Evolutionary conservation across 352 stramenopile species (phyloP).

Genomic region (Thalassiosira gravida): DNA sequence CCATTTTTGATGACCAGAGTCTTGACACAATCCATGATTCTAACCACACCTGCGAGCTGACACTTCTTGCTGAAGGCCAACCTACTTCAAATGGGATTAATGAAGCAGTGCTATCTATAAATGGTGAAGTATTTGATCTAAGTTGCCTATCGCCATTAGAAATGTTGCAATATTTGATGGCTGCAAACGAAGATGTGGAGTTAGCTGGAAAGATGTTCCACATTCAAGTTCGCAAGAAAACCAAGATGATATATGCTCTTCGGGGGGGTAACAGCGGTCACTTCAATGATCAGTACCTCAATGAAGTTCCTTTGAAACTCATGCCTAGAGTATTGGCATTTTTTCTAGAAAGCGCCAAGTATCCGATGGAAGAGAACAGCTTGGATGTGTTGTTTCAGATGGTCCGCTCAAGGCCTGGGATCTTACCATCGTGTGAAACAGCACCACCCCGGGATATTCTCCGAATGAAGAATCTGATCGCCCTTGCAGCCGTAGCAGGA

Average conservation of each 20-base stretch:
- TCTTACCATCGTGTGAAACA: neutral
- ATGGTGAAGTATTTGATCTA: neutral
- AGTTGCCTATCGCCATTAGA: neutral
- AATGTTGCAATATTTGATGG: neutral
- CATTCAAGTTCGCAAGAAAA: constrained; percentile 4
- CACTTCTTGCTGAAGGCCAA: neutral
- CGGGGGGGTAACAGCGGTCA: neutral
- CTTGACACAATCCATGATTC: constrained; percentile 12
- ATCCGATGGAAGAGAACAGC: neutral
- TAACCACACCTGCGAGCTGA: constrained; percentile 18
- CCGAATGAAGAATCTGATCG: neutral
- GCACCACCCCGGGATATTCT: neutral
- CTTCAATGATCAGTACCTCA: neutral
- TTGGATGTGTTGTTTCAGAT: constrained; percentile 8
- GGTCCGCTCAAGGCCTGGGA: neutral
- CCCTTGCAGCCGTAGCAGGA: neutral
- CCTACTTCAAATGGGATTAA: neutral
- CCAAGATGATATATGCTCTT: constrained; percentile 5
- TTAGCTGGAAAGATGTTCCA: neutral
- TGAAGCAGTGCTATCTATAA: neutral
- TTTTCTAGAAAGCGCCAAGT: neutral
- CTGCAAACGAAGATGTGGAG: neutral
- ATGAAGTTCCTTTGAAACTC: constrained; percentile 9
- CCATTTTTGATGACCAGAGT: neutral
- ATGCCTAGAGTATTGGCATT: constrained; percentile 14